Percentiles rank a stretch among this genome's conserved stretches.
Evolutionary conservation across 257 asterid species (phyloP).

Genomic region (Solanum sejunctum): DNA sequence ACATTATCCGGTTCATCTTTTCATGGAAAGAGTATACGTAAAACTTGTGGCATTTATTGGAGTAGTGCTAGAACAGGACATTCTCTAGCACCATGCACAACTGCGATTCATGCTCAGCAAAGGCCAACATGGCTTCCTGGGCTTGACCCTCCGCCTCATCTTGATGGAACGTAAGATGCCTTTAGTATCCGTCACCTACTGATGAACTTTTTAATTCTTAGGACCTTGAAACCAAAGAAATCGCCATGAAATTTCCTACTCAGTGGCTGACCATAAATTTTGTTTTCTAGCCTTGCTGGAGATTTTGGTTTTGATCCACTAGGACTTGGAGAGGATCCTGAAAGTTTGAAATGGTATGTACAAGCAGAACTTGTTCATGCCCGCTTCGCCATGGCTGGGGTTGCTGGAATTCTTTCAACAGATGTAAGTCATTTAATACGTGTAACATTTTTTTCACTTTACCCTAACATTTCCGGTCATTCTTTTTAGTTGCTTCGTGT

Average conservation of each 20-base stretch:
- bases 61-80: slow-evolving; percentile 17
- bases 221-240: not conserved
- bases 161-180: slow-evolving; percentile 69
- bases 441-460: not conserved
- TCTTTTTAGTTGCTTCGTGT: slow-evolving; percentile 59
- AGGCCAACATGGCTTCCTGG: slow-evolving; percentile 97
- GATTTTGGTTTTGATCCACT: slow-evolving; percentile 90
- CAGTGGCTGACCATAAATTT: not conserved
- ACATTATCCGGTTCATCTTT: slow-evolving; percentile 24
- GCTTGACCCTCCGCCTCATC: slow-evolving; percentile 82
- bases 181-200: not conserved
- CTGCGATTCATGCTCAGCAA: slow-evolving; percentile 41
- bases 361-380: slow-evolving; percentile 91
- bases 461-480: not conserved
- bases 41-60: slow-evolving; percentile 13
- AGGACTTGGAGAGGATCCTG: slow-evolving; percentile 90
- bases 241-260: not conserved
- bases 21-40: slow-evolving; percentile 18
- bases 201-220: not conserved
- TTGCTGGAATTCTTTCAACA: slow-evolving; percentile 71
- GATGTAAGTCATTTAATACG: slow-evolving; percentile 33
- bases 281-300: slow-evolving; percentile 54
- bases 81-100: slow-evolving; percentile 4
- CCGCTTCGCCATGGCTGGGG: slow-evolving; percentile 96
- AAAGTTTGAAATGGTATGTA: slow-evolving; percentile 74